A percentile compares a stretch with the other conserved stretches of the same genome.
Evolutionary conservation across 768 basidiomycete genomes (phyloP).

Genomic region (Mycena metata): DNA sequence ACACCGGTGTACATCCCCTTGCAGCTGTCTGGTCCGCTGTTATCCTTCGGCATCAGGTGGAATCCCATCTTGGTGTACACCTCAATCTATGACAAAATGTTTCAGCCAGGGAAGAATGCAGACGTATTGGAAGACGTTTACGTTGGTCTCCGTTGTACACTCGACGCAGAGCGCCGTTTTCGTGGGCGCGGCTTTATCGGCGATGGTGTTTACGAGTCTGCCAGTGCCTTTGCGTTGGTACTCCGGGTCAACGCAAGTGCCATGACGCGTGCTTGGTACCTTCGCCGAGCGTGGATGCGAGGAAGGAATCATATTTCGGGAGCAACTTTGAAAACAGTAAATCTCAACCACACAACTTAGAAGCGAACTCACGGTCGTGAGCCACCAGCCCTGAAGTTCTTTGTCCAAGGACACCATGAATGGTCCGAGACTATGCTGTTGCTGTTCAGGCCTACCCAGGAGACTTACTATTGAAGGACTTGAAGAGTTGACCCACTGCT

Average conservation of each 20-base stretch:
- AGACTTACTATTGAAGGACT: no score
- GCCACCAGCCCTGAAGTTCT: conserved; percentile 29
- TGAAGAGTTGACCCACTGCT: no score
- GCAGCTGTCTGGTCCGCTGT: neutral
- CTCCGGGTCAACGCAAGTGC: conserved; percentile 27
- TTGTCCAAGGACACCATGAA: conserved; percentile 16
- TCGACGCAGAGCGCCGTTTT: conserved; percentile 2
- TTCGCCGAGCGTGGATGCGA: conserved; percentile 6
- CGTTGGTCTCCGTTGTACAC: conserved; percentile 9
- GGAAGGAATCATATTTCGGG: conserved; percentile 20
- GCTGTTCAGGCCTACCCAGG: conserved; percentile 21
- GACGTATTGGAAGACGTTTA: neutral
- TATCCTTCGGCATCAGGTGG: conserved; percentile 5
- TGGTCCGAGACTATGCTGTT: conserved; percentile 11
- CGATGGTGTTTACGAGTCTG: neutral
- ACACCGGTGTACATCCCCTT: neutral
- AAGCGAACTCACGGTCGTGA: neutral
- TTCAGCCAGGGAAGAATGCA: no score
- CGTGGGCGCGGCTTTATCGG: neutral
- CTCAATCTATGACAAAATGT: neutral
- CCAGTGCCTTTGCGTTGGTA: conserved; percentile 13
- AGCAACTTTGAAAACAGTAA: conserved; percentile 3
- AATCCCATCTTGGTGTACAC: neutral
- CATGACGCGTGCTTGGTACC: conserved; percentile 22
- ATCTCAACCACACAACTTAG: neutral